Evolutionary conservation across 1,284 basidiomycete species (phyloP).

Genomic region (Boletus smithii): DNA sequence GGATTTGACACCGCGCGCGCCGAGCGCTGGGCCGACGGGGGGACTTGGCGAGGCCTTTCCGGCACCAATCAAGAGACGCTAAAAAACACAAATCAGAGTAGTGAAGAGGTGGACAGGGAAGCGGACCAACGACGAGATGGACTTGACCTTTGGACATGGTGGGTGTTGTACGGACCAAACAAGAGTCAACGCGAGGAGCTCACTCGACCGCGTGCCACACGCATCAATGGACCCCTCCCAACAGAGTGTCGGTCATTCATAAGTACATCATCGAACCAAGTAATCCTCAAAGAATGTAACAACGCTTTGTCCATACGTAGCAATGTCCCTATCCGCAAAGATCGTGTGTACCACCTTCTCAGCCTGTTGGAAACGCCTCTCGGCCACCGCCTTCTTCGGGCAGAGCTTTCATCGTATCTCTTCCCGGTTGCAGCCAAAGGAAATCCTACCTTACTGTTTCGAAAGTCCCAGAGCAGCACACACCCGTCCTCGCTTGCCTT

Average conservation of each 20-base stretch:
- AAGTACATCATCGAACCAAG: conserved; percentile 19
- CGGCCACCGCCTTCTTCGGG: conserved; percentile 36
- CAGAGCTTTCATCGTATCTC: conserved; percentile 22
- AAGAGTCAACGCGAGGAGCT: conserved; percentile 16
- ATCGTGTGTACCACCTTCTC: conserved; percentile 43
- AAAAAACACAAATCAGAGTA: conserved; percentile 8
- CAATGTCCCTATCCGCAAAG: conserved; percentile 39
- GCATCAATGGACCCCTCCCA: too few relatives aligned
- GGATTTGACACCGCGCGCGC: conserved; percentile 97
- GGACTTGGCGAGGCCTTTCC: conserved; percentile 96
- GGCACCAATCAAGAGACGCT: conserved; percentile 86
- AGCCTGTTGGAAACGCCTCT: conserved; percentile 32
- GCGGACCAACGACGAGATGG: conserved; percentile 31
- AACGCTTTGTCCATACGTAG: conserved; percentile 39
- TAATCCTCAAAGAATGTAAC: conserved; percentile 42
- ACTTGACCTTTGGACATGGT: conserved; percentile 36
- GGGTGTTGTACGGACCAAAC: conserved; percentile 18
- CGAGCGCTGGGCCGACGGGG: conserved; percentile 94
- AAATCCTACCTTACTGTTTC: conserved; percentile 41
- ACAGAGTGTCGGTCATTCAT: neutral
- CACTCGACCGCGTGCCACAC: too few relatives aligned
- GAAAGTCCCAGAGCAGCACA: conserved; percentile 50
- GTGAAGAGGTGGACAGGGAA: conserved; percentile 7
- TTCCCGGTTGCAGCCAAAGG: conserved; percentile 8
- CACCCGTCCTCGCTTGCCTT: conserved; percentile 45